Evolutionary conservation across 805 yeast genomes (phyloP).

Genomic region (Suhomyces canberraensis): DNA sequence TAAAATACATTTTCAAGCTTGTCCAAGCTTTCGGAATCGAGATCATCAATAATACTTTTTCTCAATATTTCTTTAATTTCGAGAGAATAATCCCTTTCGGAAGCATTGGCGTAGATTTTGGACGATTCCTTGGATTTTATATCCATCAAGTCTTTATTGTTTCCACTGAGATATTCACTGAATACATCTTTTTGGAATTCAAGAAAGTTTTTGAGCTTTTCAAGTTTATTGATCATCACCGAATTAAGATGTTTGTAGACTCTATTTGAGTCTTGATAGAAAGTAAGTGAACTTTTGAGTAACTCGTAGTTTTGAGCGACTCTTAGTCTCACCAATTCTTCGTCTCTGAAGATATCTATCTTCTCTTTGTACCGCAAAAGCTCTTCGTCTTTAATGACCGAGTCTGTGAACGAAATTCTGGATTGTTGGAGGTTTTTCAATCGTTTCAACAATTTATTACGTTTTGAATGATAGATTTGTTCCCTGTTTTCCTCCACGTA

Average conservation of each 20-base stretch:
- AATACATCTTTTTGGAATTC: slow-evolving; percentile 33
- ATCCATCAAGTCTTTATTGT: slow-evolving; percentile 17
- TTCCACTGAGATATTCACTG: slow-evolving; percentile 15
- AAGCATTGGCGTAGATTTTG: slow-evolving; percentile 23
- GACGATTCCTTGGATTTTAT: slow-evolving; percentile 24
- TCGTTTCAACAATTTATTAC: slow-evolving; percentile 22
- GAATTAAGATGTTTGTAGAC: slow-evolving; percentile 30
- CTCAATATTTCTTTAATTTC: slow-evolving; percentile 30
- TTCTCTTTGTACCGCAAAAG: slow-evolving; percentile 16
- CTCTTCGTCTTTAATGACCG: slow-evolving; percentile 26
- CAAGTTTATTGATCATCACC: slow-evolving; percentile 31
- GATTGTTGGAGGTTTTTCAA: slow-evolving; percentile 25
- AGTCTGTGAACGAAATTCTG: slow-evolving; percentile 20
- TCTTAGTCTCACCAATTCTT: slow-evolving; percentile 31
- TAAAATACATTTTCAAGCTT: not conserved
- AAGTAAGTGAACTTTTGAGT: slow-evolving; percentile 27
- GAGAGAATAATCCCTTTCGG: slow-evolving; percentile 24
- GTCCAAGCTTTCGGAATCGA: slow-evolving; percentile 1
- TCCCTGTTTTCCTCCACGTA: slow-evolving; percentile 15
- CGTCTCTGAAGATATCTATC: slow-evolving; percentile 27
- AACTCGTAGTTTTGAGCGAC: slow-evolving; percentile 30
- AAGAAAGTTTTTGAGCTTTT: slow-evolving; percentile 37
- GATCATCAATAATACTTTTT: slow-evolving; percentile 10
- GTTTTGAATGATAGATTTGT: slow-evolving; percentile 19
- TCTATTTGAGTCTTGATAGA: slow-evolving; percentile 37